Conservation (phyloP, 1,139 yeast genomes). For the Hyphopichia buzzinii region DNA sequence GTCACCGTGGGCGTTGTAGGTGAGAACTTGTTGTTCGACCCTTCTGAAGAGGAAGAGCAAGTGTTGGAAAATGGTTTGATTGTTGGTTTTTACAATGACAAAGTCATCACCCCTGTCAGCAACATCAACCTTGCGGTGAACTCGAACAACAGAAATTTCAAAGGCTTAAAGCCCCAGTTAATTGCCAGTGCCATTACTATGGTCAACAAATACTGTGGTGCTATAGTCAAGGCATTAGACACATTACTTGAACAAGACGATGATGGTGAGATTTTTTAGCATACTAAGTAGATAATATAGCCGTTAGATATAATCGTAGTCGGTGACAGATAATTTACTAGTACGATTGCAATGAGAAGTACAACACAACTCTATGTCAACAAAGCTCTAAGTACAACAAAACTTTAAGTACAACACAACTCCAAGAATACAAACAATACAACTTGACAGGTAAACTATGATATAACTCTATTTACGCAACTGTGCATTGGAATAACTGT, state of each 20-base stretch:
- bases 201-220: slow-evolving; percentile 36
- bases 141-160: slow-evolving; percentile 41
- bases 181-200: slow-evolving; percentile 28
- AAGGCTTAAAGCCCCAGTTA: slow-evolving; percentile 31
- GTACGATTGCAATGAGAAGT: not conserved
- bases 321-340: too few species aligned
- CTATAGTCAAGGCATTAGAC: slow-evolving; percentile 39
- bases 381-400: too few species aligned
- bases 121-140: slow-evolving; percentile 51
- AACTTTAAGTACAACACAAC: too few species aligned
- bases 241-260: slow-evolving; percentile 36
- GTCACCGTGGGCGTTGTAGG: slow-evolving; percentile 78
- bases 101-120: slow-evolving; percentile 62
- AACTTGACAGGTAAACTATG: too few species aligned
- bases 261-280: slow-evolving; percentile 26
- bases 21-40: slow-evolving; percentile 67
- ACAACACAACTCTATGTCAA: too few species aligned
- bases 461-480: too few species aligned
- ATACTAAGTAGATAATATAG: not conserved
- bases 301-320: too few species aligned
- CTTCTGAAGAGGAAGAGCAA: slow-evolving; percentile 80
- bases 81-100: slow-evolving; percentile 64
- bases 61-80: slow-evolving; percentile 82
- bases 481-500: too few species aligned
- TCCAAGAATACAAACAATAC: too few species aligned